A percentile compares a stretch with the other conserved stretches of the same genome.
phyloP scores from a whole-genome alignment of 139 green algal genomes.

The Chlorella vulgaris region DNA sequence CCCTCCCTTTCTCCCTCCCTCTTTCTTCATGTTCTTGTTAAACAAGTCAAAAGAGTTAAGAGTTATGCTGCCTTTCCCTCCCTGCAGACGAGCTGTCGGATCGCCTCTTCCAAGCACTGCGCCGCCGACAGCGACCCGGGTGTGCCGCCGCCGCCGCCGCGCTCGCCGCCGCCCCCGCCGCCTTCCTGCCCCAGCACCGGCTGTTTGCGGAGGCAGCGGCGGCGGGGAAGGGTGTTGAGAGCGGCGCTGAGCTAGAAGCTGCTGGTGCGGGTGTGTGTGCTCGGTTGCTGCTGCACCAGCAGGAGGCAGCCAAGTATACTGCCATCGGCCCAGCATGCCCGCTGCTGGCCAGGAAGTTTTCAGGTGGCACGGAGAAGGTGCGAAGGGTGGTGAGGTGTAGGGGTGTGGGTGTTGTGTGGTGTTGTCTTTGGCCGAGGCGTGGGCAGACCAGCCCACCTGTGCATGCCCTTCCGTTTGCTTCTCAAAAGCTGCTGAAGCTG shows the following conservation, averaged over 20 bases:
- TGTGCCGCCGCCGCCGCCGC: too few species aligned
- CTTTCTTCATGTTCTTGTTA: too few species aligned
- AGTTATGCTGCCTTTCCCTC: background rate
- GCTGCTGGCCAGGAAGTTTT: constrained; percentile 31
- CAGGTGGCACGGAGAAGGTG: constrained; percentile 1
- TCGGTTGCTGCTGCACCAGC: constrained; percentile 15
- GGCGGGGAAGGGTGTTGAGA: background rate
- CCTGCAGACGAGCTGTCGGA: constrained; percentile 4
- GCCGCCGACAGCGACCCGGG: background rate
- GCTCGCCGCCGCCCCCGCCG: background rate
- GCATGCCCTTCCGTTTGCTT: too few species aligned
- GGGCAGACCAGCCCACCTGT: too few species aligned
- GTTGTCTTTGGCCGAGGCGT: too few species aligned
- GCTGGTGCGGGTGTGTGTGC: background rate
- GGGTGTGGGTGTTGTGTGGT: too few species aligned
- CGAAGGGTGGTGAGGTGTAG: too few species aligned
- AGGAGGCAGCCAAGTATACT: constrained; percentile 1
- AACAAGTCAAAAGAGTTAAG: too few species aligned
- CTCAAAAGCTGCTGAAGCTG: too few species aligned
- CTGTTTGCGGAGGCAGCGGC: background rate
- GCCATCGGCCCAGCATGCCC: constrained; percentile 16
- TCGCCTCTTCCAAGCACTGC: constrained; percentile 8
- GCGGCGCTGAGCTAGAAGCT: background rate
- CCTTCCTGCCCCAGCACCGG: background rate
- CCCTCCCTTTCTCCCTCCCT: too few species aligned